These are phyloP conservation scores for Globisporangium carolinianum DNA, from an alignment of 352 stramenopile genomes.

Conservation along the genomic window DNA sequence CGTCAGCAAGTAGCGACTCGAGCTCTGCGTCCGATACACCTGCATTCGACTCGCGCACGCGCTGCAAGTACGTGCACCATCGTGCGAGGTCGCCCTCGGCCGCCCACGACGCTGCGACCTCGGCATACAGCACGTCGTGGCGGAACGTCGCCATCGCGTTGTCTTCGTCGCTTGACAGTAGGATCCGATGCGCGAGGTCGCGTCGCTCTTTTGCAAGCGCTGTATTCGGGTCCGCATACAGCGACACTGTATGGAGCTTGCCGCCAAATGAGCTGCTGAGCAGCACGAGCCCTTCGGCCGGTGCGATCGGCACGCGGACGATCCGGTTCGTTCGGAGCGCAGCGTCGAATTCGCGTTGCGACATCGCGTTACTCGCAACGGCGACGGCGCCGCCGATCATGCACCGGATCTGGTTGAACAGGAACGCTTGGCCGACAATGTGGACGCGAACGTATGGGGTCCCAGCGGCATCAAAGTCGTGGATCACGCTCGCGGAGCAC, in stretches of 20 bases:
- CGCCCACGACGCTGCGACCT: conserved; percentile 49
- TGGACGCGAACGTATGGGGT: conserved; percentile 66
- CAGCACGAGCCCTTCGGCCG: conserved; percentile 83
- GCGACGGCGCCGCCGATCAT: conserved; percentile 86
- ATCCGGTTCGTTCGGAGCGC: conserved; percentile 75
- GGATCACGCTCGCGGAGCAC: conserved; percentile 54
- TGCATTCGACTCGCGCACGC: conserved; percentile 45
- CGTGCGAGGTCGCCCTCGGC: conserved; percentile 36
- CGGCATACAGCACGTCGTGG: conserved; percentile 68
- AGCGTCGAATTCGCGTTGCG: conserved; percentile 54
- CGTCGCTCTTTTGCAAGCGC: conserved; percentile 43
- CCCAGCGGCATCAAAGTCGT: conserved; percentile 49
- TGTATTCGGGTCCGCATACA: conserved; percentile 67
- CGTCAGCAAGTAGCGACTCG: conserved; percentile 22
- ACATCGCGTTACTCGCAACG: conserved; percentile 72
- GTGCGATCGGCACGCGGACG: conserved; percentile 83
- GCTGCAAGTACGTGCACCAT: conserved; percentile 55
- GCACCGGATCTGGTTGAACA: conserved; percentile 88
- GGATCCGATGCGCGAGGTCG: conserved; percentile 45
- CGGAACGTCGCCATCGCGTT: conserved; percentile 54
- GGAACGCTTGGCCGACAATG: conserved; percentile 77
- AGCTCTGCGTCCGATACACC: conserved; percentile 38
- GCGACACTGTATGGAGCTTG: conserved; percentile 70
- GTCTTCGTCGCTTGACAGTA: conserved; percentile 46
- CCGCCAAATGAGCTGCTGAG: conserved; percentile 75